Evolutionary conservation across 495 filamentous ascomycete genomes (phyloP).

Genomic region (Hypoxylon intermedium): DNA sequence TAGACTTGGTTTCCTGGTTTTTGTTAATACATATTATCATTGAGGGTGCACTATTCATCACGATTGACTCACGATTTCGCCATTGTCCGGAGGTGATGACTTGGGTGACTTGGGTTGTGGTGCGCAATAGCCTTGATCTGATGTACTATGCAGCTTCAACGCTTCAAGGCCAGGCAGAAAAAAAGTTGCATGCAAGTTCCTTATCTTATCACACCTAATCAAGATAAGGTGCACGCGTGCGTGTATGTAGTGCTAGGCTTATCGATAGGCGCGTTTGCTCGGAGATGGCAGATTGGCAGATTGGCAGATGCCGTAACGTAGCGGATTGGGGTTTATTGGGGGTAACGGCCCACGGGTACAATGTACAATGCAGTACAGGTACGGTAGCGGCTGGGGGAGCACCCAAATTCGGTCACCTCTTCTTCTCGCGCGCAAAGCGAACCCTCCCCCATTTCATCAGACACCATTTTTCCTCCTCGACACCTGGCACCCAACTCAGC

Average conservation of each 20-base stretch:
- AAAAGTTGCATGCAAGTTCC: slow-evolving; percentile 21
- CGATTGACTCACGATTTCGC: slow-evolving; percentile 39
- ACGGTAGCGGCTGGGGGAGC: slow-evolving; percentile 9
- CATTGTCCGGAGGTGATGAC: slow-evolving; percentile 33
- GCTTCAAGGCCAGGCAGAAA: slow-evolving; percentile 2
- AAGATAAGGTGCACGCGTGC: not conserved
- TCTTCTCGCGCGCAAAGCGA: slow-evolving; percentile 34
- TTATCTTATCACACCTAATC: slow-evolving; percentile 27
- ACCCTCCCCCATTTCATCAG: slow-evolving; percentile 34
- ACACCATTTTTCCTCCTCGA: slow-evolving; percentile 24
- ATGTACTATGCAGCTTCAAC: not conserved
- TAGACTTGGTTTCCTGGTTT: slow-evolving; percentile 43
- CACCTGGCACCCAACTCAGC: slow-evolving; percentile 30
- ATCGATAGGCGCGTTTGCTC: slow-evolving; percentile 34
- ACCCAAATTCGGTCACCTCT: slow-evolving; percentile 23
- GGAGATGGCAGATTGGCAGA: too few species aligned
- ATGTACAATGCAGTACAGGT: slow-evolving; percentile 7
- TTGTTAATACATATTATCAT: slow-evolving; percentile 8
- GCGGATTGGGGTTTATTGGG: slow-evolving; percentile 19
- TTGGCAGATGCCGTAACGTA: too few species aligned
- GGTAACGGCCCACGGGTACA: too few species aligned
- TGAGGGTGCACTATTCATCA: not conserved
- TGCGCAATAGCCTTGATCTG: not conserved
- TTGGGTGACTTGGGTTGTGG: slow-evolving; percentile 1
- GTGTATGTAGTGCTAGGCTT: slow-evolving; percentile 1